Conservation (phyloP, 441 rosid genomes). For the Erodium trifolium region DNA sequence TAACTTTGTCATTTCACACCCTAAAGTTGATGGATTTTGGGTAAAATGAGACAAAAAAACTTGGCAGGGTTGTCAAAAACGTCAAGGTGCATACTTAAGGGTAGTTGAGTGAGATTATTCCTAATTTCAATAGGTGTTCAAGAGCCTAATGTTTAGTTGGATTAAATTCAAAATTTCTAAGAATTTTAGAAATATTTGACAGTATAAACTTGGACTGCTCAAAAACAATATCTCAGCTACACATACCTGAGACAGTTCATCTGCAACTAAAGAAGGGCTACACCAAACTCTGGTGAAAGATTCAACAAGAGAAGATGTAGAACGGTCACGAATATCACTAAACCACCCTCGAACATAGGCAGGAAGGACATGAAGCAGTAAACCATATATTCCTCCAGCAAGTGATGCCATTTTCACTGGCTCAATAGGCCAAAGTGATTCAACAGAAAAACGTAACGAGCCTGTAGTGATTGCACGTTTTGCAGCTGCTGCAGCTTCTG, state of each 20-base stretch:
- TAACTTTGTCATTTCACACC: too few species aligned
- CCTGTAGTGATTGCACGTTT: slow-evolving; percentile 56
- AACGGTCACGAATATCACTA: slow-evolving; percentile 74
- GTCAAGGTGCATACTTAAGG: too few species aligned
- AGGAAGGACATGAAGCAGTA: slow-evolving; percentile 82
- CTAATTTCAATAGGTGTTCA: not conserved
- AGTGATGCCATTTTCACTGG: slow-evolving; percentile 58
- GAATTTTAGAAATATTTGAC: slow-evolving; percentile 4
- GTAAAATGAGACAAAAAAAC: too few species aligned
- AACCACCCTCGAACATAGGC: slow-evolving; percentile 95
- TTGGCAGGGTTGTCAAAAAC: too few species aligned
- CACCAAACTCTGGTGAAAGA: slow-evolving; percentile 87
- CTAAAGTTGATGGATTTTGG: too few species aligned
- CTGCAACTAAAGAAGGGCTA: slow-evolving; percentile 72
- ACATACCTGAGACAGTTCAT: slow-evolving; percentile 84
- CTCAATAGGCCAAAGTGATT: slow-evolving; percentile 77
- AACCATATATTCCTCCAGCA: slow-evolving; percentile 81
- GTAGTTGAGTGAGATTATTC: too few species aligned
- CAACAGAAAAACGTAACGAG: slow-evolving; percentile 50
- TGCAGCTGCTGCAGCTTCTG: slow-evolving; percentile 68
- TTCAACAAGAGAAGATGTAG: slow-evolving; percentile 56
- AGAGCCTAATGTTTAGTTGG: not conserved
- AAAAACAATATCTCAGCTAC: not conserved
- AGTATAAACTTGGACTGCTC: not conserved
- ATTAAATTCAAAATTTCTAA: slow-evolving; percentile 2